A percentile compares a stretch with the other conserved stretches of the same genome.
Conservation (phyloP, 805 yeast species). For the Kodamaea restingae region DNA sequence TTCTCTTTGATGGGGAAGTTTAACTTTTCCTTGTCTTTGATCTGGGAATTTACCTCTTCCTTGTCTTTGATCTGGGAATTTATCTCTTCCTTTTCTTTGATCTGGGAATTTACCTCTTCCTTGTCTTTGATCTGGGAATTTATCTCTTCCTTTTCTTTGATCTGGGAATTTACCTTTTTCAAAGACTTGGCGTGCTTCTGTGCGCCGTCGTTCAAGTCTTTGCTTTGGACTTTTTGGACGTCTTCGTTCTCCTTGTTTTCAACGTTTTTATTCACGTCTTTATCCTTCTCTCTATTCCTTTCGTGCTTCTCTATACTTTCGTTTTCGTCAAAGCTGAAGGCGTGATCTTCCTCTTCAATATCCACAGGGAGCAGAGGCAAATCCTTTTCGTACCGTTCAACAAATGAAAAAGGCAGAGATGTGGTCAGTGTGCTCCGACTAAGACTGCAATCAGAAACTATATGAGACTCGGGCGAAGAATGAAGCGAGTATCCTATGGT, state of each 20-base stretch:
- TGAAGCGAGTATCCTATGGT: neutral
- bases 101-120: too few species aligned
- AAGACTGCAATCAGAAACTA: neutral
- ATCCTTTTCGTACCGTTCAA: neutral
- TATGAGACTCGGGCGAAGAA: neutral
- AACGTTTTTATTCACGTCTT: too few species aligned
- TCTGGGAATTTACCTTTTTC: too few species aligned
- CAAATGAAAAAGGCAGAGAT: neutral
- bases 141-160: too few species aligned
- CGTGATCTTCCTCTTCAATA: neutral
- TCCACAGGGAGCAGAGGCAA: neutral
- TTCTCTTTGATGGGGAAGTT: too few species aligned
- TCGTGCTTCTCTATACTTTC: neutral
- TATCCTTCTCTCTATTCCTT: neutral
- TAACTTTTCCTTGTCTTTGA: too few species aligned
- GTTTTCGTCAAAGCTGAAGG: too few species aligned
- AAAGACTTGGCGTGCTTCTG: neutral
- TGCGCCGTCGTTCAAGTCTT: conserved; percentile 3
- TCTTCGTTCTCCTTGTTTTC: neutral
- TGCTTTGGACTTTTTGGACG: neutral
- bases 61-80: too few species aligned
- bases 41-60: too few species aligned
- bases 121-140: too few species aligned
- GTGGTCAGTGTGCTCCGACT: neutral
- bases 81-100: too few species aligned